phyloP scores from a whole-genome alignment of 2,329 filamentous ascomycete genomes.

The Pyrenophora seminiperda region DNA sequence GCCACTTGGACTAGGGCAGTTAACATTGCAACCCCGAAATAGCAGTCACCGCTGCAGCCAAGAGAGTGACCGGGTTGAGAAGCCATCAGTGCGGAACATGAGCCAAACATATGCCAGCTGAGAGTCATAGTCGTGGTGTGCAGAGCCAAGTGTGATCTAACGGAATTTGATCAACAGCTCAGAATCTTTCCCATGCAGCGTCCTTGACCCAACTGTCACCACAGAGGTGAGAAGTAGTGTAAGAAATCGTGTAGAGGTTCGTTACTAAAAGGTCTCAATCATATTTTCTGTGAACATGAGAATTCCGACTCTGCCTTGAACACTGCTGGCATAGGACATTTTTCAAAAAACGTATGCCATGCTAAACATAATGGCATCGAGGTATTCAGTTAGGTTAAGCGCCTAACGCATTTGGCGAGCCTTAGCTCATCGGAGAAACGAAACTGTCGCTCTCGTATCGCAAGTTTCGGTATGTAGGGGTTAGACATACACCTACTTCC shows the following conservation, averaged over 20 bases:
- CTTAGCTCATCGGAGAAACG: neutral
- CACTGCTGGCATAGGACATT: no score
- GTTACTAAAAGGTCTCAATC: neutral
- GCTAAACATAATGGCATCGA: no score
- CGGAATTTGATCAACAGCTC: neutral
- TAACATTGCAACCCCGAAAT: constrained; percentile 1
- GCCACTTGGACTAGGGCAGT: constrained; percentile 1
- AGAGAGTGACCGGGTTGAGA: neutral
- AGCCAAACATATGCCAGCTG: constrained; percentile 2
- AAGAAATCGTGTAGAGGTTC: neutral
- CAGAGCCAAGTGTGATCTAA: neutral
- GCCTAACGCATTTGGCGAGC: neutral
- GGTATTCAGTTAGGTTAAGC: no score
- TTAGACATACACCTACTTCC: no score
- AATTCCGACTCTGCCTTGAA: no score
- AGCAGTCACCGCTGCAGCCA: constrained; percentile 3
- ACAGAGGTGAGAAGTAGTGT: neutral
- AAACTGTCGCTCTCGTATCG: neutral
- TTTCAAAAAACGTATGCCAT: no score
- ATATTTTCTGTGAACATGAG: no score
- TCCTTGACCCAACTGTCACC: neutral
- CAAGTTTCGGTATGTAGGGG: neutral
- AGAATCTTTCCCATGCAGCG: neutral
- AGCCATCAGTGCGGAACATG: neutral
- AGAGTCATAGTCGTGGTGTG: neutral